Evolutionary conservation across 345 rosid genomes (phyloP).

Genomic region (Theobroma cacao): DNA sequence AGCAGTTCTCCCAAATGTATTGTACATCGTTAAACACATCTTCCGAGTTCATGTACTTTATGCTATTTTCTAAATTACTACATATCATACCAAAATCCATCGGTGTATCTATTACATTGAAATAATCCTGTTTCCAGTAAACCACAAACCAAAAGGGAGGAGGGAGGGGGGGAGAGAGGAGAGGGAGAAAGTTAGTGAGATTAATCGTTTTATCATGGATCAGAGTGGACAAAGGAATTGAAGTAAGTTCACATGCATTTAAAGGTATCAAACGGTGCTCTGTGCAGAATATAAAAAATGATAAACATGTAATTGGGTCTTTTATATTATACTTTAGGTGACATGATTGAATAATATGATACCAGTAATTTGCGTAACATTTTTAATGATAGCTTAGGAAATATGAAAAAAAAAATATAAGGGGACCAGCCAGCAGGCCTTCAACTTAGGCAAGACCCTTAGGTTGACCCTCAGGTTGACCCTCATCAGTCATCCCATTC

Average conservation of each 20-base stretch:
- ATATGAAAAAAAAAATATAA: background rate
- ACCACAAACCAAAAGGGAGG: conserved; percentile 3
- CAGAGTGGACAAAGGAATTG: background rate
- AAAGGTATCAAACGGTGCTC: background rate
- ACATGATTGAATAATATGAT: background rate
- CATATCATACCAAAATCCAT: conserved; percentile 67
- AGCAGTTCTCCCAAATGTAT: conserved; percentile 58
- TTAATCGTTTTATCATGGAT: background rate
- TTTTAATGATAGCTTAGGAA: background rate
- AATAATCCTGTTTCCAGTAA: conserved; percentile 42
- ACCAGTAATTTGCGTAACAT: background rate
- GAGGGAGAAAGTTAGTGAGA: background rate
- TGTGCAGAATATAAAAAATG: background rate
- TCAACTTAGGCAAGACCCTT: background rate
- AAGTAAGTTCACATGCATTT: background rate
- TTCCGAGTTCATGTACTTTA: conserved; percentile 47
- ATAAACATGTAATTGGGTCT: background rate
- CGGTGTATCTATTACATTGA: conserved; percentile 52
- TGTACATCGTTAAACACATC: conserved; percentile 57
- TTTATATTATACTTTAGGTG: background rate
- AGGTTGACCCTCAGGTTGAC: background rate
- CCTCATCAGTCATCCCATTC: background rate
- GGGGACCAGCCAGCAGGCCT: background rate
- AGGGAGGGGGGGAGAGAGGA: background rate
- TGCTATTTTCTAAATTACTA: conserved; percentile 47